phyloP scores from a whole-genome alignment of 768 basidiomycete genomes.

The Leccinum boreale region DNA sequence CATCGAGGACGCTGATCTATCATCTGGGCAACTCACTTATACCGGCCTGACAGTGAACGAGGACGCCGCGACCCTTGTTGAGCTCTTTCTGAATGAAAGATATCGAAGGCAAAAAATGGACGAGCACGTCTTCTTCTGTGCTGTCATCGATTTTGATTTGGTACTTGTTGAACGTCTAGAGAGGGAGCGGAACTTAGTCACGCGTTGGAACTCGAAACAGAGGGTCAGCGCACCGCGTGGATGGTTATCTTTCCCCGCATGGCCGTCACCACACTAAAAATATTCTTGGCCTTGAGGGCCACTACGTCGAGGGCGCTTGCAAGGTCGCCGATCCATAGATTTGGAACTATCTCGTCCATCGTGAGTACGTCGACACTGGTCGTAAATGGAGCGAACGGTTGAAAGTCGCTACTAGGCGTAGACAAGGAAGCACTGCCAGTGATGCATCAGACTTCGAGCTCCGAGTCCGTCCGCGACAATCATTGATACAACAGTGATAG shows the following conservation, averaged over 20 bases:
- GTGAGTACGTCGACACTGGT: background rate
- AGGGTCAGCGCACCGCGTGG: conserved; percentile 47
- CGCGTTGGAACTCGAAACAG: background rate
- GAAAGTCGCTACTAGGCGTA: background rate
- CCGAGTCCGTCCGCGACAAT: background rate
- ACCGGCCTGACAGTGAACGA: conserved; percentile 91
- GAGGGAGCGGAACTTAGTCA: background rate
- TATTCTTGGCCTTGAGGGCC: conserved; percentile 63
- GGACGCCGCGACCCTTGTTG: conserved; percentile 68
- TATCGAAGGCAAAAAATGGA: conserved; percentile 75
- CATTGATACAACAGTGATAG: background rate
- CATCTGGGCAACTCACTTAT: conserved; percentile 61
- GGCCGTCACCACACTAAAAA: conserved; percentile 69
- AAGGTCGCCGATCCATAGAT: conserved; percentile 84
- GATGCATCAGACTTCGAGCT: background rate
- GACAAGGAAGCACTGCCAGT: background rate
- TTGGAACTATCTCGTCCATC: conserved; percentile 79
- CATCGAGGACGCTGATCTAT: background rate
- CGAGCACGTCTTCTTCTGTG: conserved; percentile 72
- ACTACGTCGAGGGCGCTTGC: conserved; percentile 62
- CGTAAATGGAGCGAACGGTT: background rate
- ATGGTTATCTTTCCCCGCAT: conserved; percentile 69
- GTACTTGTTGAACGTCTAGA: conserved; percentile 73
- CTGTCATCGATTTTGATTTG: conserved; percentile 80
- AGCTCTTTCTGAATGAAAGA: conserved; percentile 81